phyloP scores from a whole-genome alignment of 345 rosid genomes.

The Syzygium aqueum region DNA sequence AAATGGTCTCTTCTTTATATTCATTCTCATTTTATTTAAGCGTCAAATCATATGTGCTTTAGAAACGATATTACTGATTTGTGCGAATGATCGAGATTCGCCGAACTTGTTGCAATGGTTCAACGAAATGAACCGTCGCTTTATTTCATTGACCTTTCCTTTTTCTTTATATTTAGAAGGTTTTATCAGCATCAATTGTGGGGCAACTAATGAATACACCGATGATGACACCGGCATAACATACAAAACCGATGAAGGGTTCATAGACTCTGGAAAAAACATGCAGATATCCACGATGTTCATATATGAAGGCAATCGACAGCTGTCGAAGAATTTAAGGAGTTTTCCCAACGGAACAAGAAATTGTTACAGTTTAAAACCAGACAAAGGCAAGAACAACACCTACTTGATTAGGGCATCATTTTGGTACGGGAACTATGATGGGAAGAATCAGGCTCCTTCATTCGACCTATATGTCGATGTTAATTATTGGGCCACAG shows the following conservation, averaged over 20 bases:
- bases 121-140: too few species aligned
- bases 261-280: constrained; percentile 1
- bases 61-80: too few species aligned
- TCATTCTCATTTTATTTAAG: too few species aligned
- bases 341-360: constrained; percentile 18
- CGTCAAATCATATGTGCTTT: too few species aligned
- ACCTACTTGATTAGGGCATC: constrained; percentile 37
- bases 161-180: not conserved
- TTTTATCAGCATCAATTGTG: constrained; percentile 17
- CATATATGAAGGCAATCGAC: too few species aligned
- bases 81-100: too few species aligned
- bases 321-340: not conserved
- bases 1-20: too few species aligned
- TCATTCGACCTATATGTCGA: constrained; percentile 39
- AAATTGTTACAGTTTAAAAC: constrained; percentile 18
- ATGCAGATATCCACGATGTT: not conserved
- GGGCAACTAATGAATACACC: not conserved
- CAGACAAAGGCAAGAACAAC: not conserved
- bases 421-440: constrained; percentile 48
- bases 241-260: constrained; percentile 8
- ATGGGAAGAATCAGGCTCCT: constrained; percentile 12
- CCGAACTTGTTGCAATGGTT: too few species aligned
- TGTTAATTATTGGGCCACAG: constrained; percentile 31
- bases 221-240: not conserved
- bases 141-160: too few species aligned